A percentile compares a stretch with the other conserved stretches of the same genome.
These are phyloP conservation scores for Piloderma croceum DNA, from an alignment of 768 basidiomycete genomes.

Conservation along the genomic window DNA sequence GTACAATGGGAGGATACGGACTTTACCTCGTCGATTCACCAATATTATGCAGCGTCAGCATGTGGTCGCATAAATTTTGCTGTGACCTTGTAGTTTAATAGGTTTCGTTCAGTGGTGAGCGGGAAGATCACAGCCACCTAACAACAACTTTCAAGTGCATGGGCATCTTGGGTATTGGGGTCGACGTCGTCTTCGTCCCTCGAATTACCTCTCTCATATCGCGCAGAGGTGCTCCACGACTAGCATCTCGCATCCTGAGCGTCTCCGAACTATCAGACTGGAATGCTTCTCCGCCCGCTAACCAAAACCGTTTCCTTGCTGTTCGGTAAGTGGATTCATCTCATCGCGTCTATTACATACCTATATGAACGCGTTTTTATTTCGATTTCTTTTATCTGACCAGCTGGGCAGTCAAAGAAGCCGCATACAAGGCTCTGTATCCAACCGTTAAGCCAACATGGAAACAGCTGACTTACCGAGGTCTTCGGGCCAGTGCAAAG, in stretches of 20 bases:
- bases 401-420: conserved; percentile 84
- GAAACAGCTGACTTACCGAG: conserved; percentile 62
- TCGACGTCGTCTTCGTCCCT: conserved; percentile 66
- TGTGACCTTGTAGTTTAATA: too few relatives aligned
- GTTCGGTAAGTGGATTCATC: conserved; percentile 53
- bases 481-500: conserved; percentile 31
- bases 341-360: not conserved
- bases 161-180: conserved; percentile 69
- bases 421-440: conserved; percentile 80
- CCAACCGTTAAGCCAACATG: conserved; percentile 57
- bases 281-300: conserved; percentile 27
- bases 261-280: conserved; percentile 35
- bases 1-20: too few relatives aligned
- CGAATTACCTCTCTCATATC: conserved; percentile 53
- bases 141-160: too few relatives aligned
- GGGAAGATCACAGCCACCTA: too few relatives aligned
- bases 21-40: too few relatives aligned
- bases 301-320: conserved; percentile 49
- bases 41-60: too few relatives aligned
- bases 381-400: conserved; percentile 2
- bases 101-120: too few relatives aligned
- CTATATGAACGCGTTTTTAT: not conserved
- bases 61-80: too few relatives aligned
- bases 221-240: conserved; percentile 38
- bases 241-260: conserved; percentile 65